These are phyloP conservation scores for Hypoxylon intermedium DNA, from an alignment of 495 filamentous ascomycete genomes.

Conservation along the genomic window DNA sequence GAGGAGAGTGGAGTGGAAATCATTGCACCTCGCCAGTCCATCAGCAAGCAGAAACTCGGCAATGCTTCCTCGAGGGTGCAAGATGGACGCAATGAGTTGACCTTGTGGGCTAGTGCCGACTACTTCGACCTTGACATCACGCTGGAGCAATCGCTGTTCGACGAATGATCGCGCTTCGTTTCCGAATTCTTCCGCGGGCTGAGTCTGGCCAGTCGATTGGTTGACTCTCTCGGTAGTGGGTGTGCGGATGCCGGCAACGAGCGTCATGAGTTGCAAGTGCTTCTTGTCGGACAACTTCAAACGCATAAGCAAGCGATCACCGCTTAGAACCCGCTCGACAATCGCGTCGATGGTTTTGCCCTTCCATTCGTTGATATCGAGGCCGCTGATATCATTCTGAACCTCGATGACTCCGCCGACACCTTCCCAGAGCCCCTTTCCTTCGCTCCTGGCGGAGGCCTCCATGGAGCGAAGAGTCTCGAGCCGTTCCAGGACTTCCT, in stretches of 20 bases:
- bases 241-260: slow-evolving; percentile 88
- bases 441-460: slow-evolving; percentile 75
- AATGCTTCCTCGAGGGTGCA: slow-evolving; percentile 91
- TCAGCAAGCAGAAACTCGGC: slow-evolving; percentile 85
- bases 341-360: slow-evolving; percentile 74
- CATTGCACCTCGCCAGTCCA: slow-evolving; percentile 88
- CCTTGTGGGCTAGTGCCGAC: slow-evolving; percentile 87
- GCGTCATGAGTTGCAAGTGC: slow-evolving; percentile 80
- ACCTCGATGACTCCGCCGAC: slow-evolving; percentile 69
- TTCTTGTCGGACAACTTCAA: slow-evolving; percentile 75
- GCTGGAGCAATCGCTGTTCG: slow-evolving; percentile 82
- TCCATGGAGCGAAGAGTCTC: slow-evolving; percentile 81
- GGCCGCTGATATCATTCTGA: slow-evolving; percentile 75
- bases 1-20: slow-evolving; percentile 90
- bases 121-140: slow-evolving; percentile 78
- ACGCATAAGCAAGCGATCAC: slow-evolving; percentile 87
- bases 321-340: slow-evolving; percentile 87
- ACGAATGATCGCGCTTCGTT: slow-evolving; percentile 86
- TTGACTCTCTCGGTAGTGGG: slow-evolving; percentile 84
- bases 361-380: slow-evolving; percentile 77
- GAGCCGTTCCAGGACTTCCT: slow-evolving; percentile 71
- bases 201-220: slow-evolving; percentile 74
- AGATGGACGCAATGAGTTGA: slow-evolving; percentile 78
- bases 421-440: slow-evolving; percentile 78
- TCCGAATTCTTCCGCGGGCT: slow-evolving; percentile 85